Percentiles rank a stretch among this genome's conserved stretches.
Conservation (phyloP, 140 eudicot genomes). For the Oenanthe javanica region DNA sequence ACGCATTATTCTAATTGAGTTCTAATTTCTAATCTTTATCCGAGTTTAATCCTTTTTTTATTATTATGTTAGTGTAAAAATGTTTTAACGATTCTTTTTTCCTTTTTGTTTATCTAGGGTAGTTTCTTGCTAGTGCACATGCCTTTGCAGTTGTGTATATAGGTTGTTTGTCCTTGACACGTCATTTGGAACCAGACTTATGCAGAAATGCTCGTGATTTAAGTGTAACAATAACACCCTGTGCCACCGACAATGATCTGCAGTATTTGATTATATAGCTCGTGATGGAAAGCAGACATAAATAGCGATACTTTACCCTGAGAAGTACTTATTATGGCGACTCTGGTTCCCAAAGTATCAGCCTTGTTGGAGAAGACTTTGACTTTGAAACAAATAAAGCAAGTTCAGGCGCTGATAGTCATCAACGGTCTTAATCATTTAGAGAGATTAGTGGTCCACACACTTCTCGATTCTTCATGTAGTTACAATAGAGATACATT, state of each 20-base stretch:
- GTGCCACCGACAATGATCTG: not conserved
- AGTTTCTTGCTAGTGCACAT: not conserved
- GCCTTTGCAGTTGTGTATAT: not conserved
- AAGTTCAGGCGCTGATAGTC: conserved; percentile 54
- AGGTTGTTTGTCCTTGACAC: not conserved
- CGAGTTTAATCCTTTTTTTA: too few species aligned
- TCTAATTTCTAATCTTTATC: too few species aligned
- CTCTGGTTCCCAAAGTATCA: conserved; percentile 32
- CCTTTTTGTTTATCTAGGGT: too few species aligned
- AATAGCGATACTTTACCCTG: not conserved
- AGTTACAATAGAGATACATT: conserved; percentile 14
- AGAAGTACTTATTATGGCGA: not conserved
- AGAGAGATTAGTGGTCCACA: conserved; percentile 33
- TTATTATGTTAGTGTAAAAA: too few species aligned
- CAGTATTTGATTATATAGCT: not conserved
- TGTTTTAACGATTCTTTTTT: too few species aligned
- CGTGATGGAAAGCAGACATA: not conserved
- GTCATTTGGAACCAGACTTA: not conserved
- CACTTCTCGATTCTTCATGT: conserved; percentile 26
- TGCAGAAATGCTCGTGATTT: not conserved
- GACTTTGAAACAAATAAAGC: conserved; percentile 49
- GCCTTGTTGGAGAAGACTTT: conserved; percentile 25
- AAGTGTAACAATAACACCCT: not conserved
- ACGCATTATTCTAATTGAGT: too few species aligned
- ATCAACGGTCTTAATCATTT: conserved; percentile 34